Conservation (phyloP, 2,329 filamentous ascomycete species). For the Exophiala lecanii-corni region DNA sequence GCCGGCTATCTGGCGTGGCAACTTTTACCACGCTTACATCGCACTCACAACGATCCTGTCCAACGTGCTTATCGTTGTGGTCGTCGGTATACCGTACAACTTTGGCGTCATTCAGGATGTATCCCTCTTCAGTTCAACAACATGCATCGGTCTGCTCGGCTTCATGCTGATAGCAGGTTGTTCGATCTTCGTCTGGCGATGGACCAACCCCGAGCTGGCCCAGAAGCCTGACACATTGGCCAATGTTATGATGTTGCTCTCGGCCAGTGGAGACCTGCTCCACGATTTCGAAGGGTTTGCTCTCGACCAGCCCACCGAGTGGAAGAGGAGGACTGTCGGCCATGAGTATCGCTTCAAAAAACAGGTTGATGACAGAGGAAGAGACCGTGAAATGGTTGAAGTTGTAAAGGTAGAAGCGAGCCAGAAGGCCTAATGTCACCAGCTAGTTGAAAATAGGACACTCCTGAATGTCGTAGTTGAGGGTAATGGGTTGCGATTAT, state of each 20-base stretch:
- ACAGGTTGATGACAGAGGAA: too few relatives aligned
- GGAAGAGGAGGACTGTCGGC: background rate
- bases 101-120: slow-evolving; percentile 8
- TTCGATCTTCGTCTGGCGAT: slow-evolving; percentile 6
- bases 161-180: slow-evolving; percentile 7
- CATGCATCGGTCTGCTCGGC: slow-evolving; percentile 5
- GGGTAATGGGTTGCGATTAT: too few relatives aligned
- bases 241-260: slow-evolving; percentile 14
- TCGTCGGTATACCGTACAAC: slow-evolving; percentile 10
- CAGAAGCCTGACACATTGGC: slow-evolving; percentile 9
- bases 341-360: too few relatives aligned
- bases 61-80: slow-evolving; percentile 8
- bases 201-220: slow-evolving; percentile 7
- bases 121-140: slow-evolving; percentile 6
- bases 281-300: too few relatives aligned
- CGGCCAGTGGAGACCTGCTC: slow-evolving; percentile 6
- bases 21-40: slow-evolving; percentile 11
- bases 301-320: too few relatives aligned
- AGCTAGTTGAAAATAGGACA: too few relatives aligned
- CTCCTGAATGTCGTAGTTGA: too few relatives aligned
- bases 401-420: too few relatives aligned
- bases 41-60: slow-evolving; percentile 7
- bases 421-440: too few relatives aligned
- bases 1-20: slow-evolving; percentile 6
- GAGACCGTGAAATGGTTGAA: too few relatives aligned